Base-by-base conservation (phyloP, 352 stramenopile species). In the Pythium phragmiticola region DNA sequence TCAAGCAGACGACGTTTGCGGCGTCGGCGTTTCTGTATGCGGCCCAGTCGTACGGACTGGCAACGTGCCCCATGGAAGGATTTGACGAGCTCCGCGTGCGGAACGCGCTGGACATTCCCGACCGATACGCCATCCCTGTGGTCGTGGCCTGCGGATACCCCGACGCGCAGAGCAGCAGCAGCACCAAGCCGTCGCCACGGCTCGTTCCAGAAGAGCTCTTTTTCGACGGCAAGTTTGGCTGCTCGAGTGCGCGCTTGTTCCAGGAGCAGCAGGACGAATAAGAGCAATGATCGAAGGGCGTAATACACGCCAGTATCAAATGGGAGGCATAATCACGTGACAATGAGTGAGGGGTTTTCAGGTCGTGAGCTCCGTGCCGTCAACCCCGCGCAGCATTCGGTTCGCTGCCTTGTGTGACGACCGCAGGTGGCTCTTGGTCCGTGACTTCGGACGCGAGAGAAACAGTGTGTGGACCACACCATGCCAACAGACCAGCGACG, bases 211-310 rank as follows among this genome's bases (percentile, higher is more conserved):
- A 74, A 3, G 77, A 93, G 53, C 60, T 96, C 17, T 95, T 96
- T 63, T 96, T 94, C 36, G 80, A 91, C 60, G 86, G 84, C 56
- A 92, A 90, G 58, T 95, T 94, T 62, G 88, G 88, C 46, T 51
- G 78, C 17, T 88, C 80, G 4, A 87, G 75, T 56, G 70, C 78
- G 19, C 65, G 75, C 43, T 69, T 92, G 64, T 89, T 94, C 68
- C 57, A 80, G 50, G 39, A 54, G 2, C 21, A 28, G 5, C 21
- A 37, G 2, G 57, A 66, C 37, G 41, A 69, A 17, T 63, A 55
- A 39, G 21, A 52, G 7, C n/a, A 23, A n/a, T 21, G 33, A 43
- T 16, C 9, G 21, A 48, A 39, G 34, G 11, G 7, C 34, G 34
- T 39, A 13, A 51, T 36, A 13, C 16, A 23, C 39, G 1, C 21